Percentiles rank a stretch among this genome's conserved stretches.
These are phyloP conservation scores for Colletotrichum karsti DNA, from an alignment of 2,329 filamentous ascomycete genomes.

Conservation along the genomic window DNA sequence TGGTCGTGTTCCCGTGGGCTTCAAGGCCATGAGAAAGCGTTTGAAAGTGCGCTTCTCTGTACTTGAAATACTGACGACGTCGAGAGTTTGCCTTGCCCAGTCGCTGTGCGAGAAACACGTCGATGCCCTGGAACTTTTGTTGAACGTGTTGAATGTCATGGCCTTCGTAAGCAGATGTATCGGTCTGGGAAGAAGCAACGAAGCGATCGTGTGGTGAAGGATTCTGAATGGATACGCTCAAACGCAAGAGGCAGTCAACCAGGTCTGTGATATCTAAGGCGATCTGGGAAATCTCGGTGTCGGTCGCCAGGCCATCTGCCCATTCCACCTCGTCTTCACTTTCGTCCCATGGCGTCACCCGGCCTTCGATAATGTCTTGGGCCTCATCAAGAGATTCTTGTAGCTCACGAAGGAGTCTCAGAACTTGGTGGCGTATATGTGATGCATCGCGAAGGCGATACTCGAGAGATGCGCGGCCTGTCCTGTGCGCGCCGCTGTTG, in stretches of 20 bases:
- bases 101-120: conserved; percentile 27
- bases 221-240: conserved; percentile 46
- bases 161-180: conserved; percentile 34
- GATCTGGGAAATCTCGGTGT: conserved; percentile 32
- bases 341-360: neutral
- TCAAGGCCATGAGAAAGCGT: conserved; percentile 39
- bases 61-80: conserved; percentile 45
- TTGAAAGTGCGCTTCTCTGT: conserved; percentile 43
- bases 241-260: conserved; percentile 41
- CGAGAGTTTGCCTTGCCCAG: conserved; percentile 43
- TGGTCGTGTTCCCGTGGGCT: neutral
- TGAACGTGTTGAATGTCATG: conserved; percentile 40
- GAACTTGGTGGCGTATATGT: conserved; percentile 30
- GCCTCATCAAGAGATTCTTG: conserved; percentile 12
- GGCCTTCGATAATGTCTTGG: neutral
- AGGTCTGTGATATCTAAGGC: conserved; percentile 33
- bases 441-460: conserved; percentile 32
- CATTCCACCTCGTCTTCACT: neutral
- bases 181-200: conserved; percentile 22
- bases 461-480: conserved; percentile 27
- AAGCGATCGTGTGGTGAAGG: conserved; percentile 45
- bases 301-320: neutral
- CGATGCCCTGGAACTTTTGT: conserved; percentile 37
- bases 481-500: conserved; percentile 30
- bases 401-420: conserved; percentile 33